These are phyloP conservation scores for Isoetes engelmannii DNA, from an alignment of 83 land plant species.

Conservation along the genomic window DNA sequence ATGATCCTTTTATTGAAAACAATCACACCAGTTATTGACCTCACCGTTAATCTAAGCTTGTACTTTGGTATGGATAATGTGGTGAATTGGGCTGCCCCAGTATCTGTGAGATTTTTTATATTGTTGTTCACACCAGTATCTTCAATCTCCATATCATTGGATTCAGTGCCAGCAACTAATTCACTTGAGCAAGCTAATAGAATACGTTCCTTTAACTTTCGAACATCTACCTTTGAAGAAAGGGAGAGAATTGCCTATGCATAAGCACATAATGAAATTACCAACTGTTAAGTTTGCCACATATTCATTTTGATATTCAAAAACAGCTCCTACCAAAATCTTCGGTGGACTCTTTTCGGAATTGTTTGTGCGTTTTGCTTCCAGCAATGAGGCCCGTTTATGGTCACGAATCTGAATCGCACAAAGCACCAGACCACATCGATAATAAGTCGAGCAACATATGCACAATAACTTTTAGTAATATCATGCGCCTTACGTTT, in stretches of 20 bases:
- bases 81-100: too few species aligned
- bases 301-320: not conserved
- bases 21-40: not conserved
- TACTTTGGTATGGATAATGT: slow-evolving; percentile 21
- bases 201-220: slow-evolving; percentile 12
- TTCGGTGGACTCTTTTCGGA: slow-evolving; percentile 73
- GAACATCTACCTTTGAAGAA: slow-evolving; percentile 16
- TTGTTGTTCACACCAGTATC: slow-evolving; percentile 1
- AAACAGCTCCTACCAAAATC: slow-evolving; percentile 51
- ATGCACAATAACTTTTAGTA: not conserved
- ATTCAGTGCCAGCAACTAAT: slow-evolving; percentile 9
- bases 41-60: slow-evolving; percentile 31
- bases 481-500: slow-evolving; percentile 11
- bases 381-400: slow-evolving; percentile 61
- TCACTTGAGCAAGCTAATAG: slow-evolving; percentile 13
- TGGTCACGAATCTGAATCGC: slow-evolving; percentile 54
- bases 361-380: slow-evolving; percentile 55
- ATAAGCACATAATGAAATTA: not conserved
- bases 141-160: not conserved
- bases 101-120: too few species aligned
- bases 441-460: not conserved
- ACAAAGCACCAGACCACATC: not conserved
- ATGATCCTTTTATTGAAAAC: not conserved
- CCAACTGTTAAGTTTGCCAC: not conserved
- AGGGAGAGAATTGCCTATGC: slow-evolving; percentile 30